A percentile compares a stretch with the other conserved stretches of the same genome.
These are phyloP conservation scores for Spinellus fusiger DNA, from an alignment of 192 early-diverging fungal genomes.

Conservation along the genomic window DNA sequence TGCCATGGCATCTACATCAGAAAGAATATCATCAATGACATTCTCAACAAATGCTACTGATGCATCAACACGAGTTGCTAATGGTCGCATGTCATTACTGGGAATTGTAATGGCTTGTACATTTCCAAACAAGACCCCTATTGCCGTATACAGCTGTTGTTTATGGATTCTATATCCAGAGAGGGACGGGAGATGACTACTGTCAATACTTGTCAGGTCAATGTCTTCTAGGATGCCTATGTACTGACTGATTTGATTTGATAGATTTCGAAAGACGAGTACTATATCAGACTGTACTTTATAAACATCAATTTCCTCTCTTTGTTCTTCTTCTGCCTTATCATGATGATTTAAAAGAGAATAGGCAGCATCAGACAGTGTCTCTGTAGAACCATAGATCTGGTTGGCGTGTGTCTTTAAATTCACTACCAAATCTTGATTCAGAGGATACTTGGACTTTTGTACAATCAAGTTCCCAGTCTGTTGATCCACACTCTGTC, in stretches of 20 bases:
- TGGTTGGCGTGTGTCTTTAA: constrained; percentile 10
- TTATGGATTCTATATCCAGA: not conserved
- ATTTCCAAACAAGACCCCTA: constrained; percentile 13
- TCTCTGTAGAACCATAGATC: constrained; percentile 3
- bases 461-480: not conserved
- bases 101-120: constrained; percentile 11
- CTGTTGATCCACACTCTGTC: not conserved
- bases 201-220: not conserved
- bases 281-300: not conserved
- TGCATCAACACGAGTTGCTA: not conserved
- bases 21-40: constrained; percentile 1
- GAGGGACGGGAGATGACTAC: not conserved
- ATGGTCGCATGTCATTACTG: not conserved
- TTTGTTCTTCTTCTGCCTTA: not conserved
- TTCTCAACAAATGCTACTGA: constrained; percentile 7
- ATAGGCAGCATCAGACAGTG: not conserved
- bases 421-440: constrained; percentile 10
- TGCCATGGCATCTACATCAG: constrained; percentile 6
- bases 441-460: not conserved
- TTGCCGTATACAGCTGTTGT: constrained; percentile 13
- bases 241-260: constrained; percentile 16
- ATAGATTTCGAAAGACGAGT: constrained; percentile 3
- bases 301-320: not conserved
- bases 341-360: not conserved
- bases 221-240: constrained; percentile 19